These are phyloP conservation scores for baker's yeast (Saccharomyces cerevisiae) DNA, from an alignment of 805 yeast genomes.

Conservation along the genomic window DNA sequence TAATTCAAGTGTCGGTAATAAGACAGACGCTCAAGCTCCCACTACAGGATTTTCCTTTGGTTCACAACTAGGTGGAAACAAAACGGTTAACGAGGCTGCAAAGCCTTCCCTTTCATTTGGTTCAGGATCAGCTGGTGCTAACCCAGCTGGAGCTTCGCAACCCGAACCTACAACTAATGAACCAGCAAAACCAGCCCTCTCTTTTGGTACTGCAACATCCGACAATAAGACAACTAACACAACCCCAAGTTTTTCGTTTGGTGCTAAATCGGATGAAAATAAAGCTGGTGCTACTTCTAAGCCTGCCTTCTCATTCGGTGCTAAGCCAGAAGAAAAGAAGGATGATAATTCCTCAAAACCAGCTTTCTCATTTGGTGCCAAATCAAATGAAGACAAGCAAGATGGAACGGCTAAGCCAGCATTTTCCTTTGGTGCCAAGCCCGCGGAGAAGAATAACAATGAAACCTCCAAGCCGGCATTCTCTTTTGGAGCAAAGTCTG, in stretches of 20 bases:
- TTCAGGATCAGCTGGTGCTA: conserved; percentile 2
- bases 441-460: conserved; percentile 5
- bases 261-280: not conserved
- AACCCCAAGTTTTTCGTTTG: not conserved
- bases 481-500: conserved; percentile 14
- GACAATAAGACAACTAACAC: conserved; percentile 1
- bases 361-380: conserved; percentile 13
- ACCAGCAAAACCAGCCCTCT: conserved; percentile 6
- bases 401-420: conserved; percentile 6
- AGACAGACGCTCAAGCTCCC: not conserved
- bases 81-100: conserved; percentile 1
- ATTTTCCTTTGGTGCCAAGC: conserved; percentile 13
- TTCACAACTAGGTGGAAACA: not conserved
- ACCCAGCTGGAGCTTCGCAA: conserved; percentile 1
- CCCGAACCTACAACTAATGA: conserved; percentile 5
- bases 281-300: conserved; percentile 2
- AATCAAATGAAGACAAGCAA: conserved; percentile 8
- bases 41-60: conserved; percentile 2
- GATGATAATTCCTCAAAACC: conserved; percentile 7
- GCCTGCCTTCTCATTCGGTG: conserved; percentile 14
- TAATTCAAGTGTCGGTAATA: not conserved
- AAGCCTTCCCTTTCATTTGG: conserved; percentile 16
- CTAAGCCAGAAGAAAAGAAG: not conserved
- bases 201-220: conserved; percentile 8
- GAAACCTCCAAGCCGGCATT: conserved; percentile 14